These are phyloP conservation scores for Lactifluus hygrophoroides DNA, from an alignment of 768 basidiomycete species.

Conservation along the genomic window DNA sequence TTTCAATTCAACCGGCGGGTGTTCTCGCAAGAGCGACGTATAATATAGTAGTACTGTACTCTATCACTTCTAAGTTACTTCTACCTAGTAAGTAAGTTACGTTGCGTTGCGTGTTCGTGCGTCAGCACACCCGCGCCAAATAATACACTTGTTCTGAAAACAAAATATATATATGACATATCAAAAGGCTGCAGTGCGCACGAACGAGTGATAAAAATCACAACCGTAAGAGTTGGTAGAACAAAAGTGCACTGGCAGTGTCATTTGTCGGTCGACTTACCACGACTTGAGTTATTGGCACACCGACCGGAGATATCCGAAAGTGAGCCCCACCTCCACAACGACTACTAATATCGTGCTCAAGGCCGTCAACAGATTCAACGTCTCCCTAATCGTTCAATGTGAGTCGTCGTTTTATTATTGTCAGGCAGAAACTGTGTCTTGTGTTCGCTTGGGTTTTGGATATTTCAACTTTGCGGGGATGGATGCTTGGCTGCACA, in stretches of 20 bases:
- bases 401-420: constrained; percentile 42
- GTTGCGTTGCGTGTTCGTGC: too few species aligned
- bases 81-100: too few species aligned
- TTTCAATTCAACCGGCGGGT: neutral
- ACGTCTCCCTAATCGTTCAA: constrained; percentile 41
- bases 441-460: neutral
- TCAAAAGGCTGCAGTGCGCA: neutral
- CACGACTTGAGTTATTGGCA: neutral
- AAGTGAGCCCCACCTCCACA: neutral
- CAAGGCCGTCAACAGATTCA: constrained; percentile 1
- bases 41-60: too few species aligned
- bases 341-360: neutral
- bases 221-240: neutral
- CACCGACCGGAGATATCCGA: constrained; percentile 15
- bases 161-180: neutral
- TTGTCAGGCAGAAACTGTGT: constrained; percentile 11
- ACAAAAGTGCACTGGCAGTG: too few species aligned
- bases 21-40: neutral
- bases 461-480: constrained; percentile 16
- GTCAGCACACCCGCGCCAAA: neutral
- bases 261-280: neutral
- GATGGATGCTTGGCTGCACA: constrained; percentile 21
- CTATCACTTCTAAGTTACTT: too few species aligned
- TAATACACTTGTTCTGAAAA: neutral
- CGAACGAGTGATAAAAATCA: neutral